Base-by-base conservation (phyloP, 2,329 filamentous ascomycete species). In the Paracamarosporium sp. region DNA sequence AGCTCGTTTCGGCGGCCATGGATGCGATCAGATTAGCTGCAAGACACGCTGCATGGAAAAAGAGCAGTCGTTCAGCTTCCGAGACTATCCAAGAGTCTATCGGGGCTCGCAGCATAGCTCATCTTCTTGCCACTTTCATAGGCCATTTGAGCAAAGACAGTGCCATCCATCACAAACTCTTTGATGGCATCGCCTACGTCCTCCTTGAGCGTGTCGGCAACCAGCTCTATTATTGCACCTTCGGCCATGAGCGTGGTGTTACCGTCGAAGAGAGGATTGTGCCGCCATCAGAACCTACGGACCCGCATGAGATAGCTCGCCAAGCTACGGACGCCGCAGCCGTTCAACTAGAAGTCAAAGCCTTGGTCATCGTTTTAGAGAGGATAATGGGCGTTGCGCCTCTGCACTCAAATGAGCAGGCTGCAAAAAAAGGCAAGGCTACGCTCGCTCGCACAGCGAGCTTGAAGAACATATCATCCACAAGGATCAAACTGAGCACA, bases 181-280 rank as follows among this genome's bases (percentile, higher is more conserved):
- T 81, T 51, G 80, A 82, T 66, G 79, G 78, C 2, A 76, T 80
- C 31, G 66, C 76, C 1, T 82, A 75, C 53, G 62, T 76, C 13
- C 57, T 81, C 1, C 65, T 82, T 2, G 71, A 79, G 24, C 73
- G 71, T 20, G 65, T 79, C 1, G 79, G 79, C 5, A 67, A 70
- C 20, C 67, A 68, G 0, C 64, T 81, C 2, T 80, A 75, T 55
- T 69, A 74, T 41, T 72, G 69, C 38, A 75, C 74, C 0, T 81
- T 82, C 53, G 76, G 74, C 4, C 67, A 64, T 31, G 56, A 71
- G 45, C 71, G 70, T 4, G 61, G 61, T 36, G 56, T 58, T 2
- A 69, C 58, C 5, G 45, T 75, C 12, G 70, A 73, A 41, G 65
- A 53, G 2, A 71, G 76, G 24, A 70, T 77, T 20, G 28, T 65